Evolutionary conservation across 2,329 filamentous ascomycete species (phyloP), one percentile per base, ranked within the genome.

Genomic region (Neopestalotiopsis rosae): DNA sequence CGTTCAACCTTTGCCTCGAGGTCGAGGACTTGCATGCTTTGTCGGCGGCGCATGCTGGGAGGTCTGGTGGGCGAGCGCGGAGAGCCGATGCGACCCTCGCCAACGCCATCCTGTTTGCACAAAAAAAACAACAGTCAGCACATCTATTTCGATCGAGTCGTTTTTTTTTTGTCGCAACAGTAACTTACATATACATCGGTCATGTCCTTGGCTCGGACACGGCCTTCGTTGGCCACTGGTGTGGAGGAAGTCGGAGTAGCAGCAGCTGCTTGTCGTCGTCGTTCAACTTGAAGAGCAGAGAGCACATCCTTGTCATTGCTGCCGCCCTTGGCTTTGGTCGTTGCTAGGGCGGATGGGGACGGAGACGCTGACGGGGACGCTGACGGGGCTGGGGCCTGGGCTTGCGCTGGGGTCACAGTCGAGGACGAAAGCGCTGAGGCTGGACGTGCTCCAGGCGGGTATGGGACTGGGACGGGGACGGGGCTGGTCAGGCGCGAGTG

Each of bases 11-110:
- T 90, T 70, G 89, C 87, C 84, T 98, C 94, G 78, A 99, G 90
- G 76, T 99, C 95, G 70, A 98, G 90, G 67, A 95, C 90, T 83
- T 98, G 95, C 91, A 98, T 95, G 87, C 95, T 98, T 82, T 97
- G 96, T 78, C 95, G 93, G 79, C 95, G 95, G 76, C 95, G 95
- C 89, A 99, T 93, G 85, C 94, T 98, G 78, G 95, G 94, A 76
- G 96, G 95, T 81, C 95, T 91, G 74, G 94, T 97, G 67, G 96
- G 96, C 76, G 96, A 98, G 77, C 92, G 91, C 77, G 95, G 94
- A 79, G 94, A 97, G 79, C 91, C 91, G 79, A 92, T 88, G 78
- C 89, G 93, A 82, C 93, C 94, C 84, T 97, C 94, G 83, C 95
- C 95, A 85, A 90, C 95, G 83, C 94, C 95, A 89, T 97, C 94